phyloP scores from a whole-genome alignment of 140 eudicot genomes.

The Bidens hawaiensis region DNA sequence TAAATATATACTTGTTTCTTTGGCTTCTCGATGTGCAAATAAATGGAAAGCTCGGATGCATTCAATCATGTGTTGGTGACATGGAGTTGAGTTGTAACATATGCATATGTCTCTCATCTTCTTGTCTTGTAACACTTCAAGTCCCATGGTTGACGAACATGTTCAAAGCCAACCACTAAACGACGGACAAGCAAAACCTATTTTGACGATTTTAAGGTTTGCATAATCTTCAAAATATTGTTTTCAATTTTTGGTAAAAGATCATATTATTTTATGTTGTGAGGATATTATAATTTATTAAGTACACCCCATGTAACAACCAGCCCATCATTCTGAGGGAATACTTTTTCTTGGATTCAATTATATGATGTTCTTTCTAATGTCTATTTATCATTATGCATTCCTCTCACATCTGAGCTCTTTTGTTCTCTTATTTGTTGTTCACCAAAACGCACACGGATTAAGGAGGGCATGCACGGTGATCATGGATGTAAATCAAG shows the following conservation, averaged over 20 bases:
- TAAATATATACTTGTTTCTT: background rate
- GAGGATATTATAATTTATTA: conserved; percentile 20
- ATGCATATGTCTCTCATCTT: conserved; percentile 14
- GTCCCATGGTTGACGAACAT: conserved; percentile 3
- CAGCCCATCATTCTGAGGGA: conserved; percentile 26
- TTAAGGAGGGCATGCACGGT: background rate
- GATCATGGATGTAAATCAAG: conserved; percentile 28
- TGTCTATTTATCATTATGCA: conserved; percentile 8
- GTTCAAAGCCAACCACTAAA: conserved; percentile 20
- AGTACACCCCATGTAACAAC: conserved; percentile 23
- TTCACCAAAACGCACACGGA: background rate
- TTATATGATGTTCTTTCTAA: conserved; percentile 13
- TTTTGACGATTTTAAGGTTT: conserved; percentile 32
- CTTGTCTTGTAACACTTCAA: conserved; percentile 17
- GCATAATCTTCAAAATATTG: background rate
- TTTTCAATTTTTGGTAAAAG: background rate
- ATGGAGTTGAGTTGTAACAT: conserved; percentile 26
- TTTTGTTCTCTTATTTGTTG: background rate
- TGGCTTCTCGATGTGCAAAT: background rate
- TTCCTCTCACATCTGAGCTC: background rate
- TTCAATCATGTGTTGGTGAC: conserved; percentile 32
- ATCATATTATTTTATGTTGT: conserved; percentile 10
- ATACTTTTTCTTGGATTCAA: conserved; percentile 11
- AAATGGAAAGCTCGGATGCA: background rate
- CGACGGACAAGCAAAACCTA: conserved; percentile 23